Evolutionary conservation across 257 asterid genomes (phyloP), one percentile per base, ranked within the genome.

Genomic region (Petunia axillaris): DNA sequence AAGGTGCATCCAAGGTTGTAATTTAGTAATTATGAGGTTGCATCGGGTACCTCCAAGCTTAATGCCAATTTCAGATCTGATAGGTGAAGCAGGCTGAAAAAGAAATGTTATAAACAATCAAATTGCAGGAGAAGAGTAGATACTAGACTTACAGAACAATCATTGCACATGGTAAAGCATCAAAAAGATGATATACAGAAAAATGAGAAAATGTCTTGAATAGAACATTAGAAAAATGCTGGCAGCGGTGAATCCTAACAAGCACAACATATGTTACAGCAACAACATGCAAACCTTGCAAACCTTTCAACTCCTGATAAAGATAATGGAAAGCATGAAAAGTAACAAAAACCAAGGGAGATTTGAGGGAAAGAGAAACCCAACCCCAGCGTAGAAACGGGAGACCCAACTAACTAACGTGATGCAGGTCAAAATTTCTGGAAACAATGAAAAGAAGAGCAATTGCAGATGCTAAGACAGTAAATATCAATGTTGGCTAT

Each of bases 11-110:
- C 95, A 93, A 60, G 97, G 91, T 83, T 88, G 86, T 85, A 94
- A 80, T 87, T 95, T 91, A 87, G 85, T 89, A 84, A 91, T 82
- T 78, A 91, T 74, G 84, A 96, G 79, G 94, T 94, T 96, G 91
- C 97, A 92, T 62, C 87, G 97, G 11, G 97, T 91, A 87, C 98
- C 99, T 85, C 98, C 98, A 83, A 96, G 98, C 91, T 89, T 96
- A 81, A 96, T 89, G 85, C 94, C 98, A 75, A 94, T 81, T 89
- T 91, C 98, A 77, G 93, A 92, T 90, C 98, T 91, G 85, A 96
- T 79, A 82, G 97, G 95, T 64, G 87, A 78, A 80, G 89, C 82
- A 81, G 90, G 97, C 99, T 96, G 99, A 89, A 91, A 81, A 58
- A 83, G 73, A 89, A 84, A 88, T 82, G 82, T 91, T 77, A 83